These are phyloP conservation scores for Pythium plurisporium DNA, from an alignment of 352 stramenopile species.

Conservation along the genomic window DNA sequence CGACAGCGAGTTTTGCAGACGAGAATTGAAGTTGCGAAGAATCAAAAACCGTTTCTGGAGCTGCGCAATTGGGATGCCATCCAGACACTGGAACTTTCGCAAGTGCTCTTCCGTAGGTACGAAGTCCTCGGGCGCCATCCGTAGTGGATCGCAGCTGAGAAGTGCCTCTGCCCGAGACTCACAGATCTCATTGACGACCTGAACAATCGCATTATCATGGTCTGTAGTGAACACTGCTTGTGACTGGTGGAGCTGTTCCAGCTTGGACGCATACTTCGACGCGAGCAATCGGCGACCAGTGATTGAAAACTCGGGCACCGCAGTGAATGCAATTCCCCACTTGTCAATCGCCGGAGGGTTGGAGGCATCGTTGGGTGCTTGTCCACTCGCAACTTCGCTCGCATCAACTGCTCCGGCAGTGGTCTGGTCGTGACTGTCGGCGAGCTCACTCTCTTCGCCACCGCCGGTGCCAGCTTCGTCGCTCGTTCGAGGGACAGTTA, in stretches of 20 bases:
- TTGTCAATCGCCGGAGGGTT: slow-evolving; percentile 46
- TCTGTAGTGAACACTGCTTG: slow-evolving; percentile 62
- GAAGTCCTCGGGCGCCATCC: slow-evolving; percentile 82
- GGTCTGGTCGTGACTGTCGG: slow-evolving; percentile 2
- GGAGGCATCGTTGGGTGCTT: neutral
- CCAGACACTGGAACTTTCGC: slow-evolving; percentile 41
- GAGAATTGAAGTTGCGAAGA: slow-evolving; percentile 84
- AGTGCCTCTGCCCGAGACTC: slow-evolving; percentile 70
- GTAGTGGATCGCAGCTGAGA: slow-evolving; percentile 76
- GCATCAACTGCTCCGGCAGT: neutral
- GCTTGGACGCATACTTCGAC: slow-evolving; percentile 59
- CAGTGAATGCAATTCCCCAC: slow-evolving; percentile 85
- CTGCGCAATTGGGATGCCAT: slow-evolving; percentile 38
- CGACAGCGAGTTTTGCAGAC: slow-evolving; percentile 78
- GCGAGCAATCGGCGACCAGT: slow-evolving; percentile 69
- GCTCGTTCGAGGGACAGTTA: neutral
- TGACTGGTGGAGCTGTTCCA: slow-evolving; percentile 57
- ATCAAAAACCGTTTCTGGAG: slow-evolving; percentile 82
- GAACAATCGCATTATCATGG: slow-evolving; percentile 70
- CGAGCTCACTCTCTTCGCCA: neutral
- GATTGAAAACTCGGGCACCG: slow-evolving; percentile 80
- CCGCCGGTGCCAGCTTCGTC: neutral
- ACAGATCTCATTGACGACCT: slow-evolving; percentile 83
- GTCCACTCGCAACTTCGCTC: neutral
- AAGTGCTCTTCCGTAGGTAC: slow-evolving; percentile 61